Base-by-base conservation (phyloP, 805 yeast genomes). In the Spathaspora girioi region DNA sequence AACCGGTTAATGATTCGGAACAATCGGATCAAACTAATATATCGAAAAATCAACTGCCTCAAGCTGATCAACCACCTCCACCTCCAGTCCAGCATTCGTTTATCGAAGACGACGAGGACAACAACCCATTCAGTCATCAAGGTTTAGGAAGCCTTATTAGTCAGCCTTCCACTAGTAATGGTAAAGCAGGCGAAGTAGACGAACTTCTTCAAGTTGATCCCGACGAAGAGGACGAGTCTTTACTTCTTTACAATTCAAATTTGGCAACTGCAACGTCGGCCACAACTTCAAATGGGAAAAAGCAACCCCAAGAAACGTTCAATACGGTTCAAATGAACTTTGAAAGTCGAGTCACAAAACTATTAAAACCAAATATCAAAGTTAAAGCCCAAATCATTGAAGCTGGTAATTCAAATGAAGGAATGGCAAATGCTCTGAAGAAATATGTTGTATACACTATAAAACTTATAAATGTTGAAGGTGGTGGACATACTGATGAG, bases 341-440 rank as follows among this genome's bases (percentile, higher is more conserved):
- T 47, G 74, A 71, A 50, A 70, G 68, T 45, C 57, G 78, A 46
- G 72, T 72, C 8, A 61, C 70, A 35, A 64, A 65, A 53, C 57
- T 74, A n/a, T 61, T 74, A 45, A 59, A 59, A 40, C 69, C 74
- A 0, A 59, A 57, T 11, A 55, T 61, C 14, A 59, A 62, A 14
- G 65, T 68, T 38, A 62, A 56, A 32, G 57, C 73, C 18, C 70
- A 75, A 47, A 90, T 93, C 38, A 70, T 78, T 0, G 97, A 89
- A 57, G 97, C 97, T 0, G 89, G 90, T 4, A 91, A 89, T 64
- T 86, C 89, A 49, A 85, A 81, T 53, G 97, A 93, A 59, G 90
- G 92, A 10, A 57, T 70, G 73, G 78, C 83, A 38, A 79, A 88
- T 55, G 83, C 91, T 1, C 68, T 65, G 65, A 73, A 72, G 62